These are phyloP conservation scores for Parascedosporium putredinis DNA, from an alignment of 2,329 filamentous ascomycete species.

Conservation along the genomic window DNA sequence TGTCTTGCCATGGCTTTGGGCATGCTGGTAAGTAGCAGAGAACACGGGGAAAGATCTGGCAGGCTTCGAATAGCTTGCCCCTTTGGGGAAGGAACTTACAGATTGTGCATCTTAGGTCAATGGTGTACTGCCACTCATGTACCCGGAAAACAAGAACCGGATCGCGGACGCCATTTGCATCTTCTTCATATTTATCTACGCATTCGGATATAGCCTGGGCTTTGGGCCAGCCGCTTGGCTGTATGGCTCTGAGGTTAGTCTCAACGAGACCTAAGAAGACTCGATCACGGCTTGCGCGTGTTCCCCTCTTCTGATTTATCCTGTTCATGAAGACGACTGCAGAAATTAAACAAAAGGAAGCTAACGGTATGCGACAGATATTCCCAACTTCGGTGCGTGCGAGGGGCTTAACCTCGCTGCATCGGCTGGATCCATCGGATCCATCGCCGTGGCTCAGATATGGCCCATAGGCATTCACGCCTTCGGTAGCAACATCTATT, in stretches of 20 bases:
- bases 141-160: conserved; percentile 37
- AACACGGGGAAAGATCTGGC: too few species aligned
- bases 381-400: conserved; percentile 48
- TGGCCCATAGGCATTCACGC: conserved; percentile 44
- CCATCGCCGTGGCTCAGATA: conserved; percentile 41
- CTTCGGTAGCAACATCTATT: conserved; percentile 42
- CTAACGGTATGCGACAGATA: conserved; percentile 26
- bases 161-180: conserved; percentile 40
- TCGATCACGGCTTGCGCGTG: too few species aligned
- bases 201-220: conserved; percentile 46
- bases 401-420: conserved; percentile 44
- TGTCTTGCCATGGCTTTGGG: conserved; percentile 41
- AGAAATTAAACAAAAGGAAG: not conserved
- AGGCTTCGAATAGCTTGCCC: too few species aligned
- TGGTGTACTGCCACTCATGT: conserved; percentile 38
- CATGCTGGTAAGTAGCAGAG: conserved; percentile 37
- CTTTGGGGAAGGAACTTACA: too few species aligned
- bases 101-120: conserved; percentile 32
- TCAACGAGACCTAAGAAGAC: not conserved
- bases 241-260: conserved; percentile 43
- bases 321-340: too few species aligned
- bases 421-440: conserved; percentile 42
- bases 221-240: conserved; percentile 49
- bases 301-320: too few species aligned
- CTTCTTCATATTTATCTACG: conserved; percentile 47